These are phyloP conservation scores for Phaeosphaeriaceae sp. DNA, from an alignment of 2,329 filamentous ascomycete species.

Conservation along the genomic window DNA sequence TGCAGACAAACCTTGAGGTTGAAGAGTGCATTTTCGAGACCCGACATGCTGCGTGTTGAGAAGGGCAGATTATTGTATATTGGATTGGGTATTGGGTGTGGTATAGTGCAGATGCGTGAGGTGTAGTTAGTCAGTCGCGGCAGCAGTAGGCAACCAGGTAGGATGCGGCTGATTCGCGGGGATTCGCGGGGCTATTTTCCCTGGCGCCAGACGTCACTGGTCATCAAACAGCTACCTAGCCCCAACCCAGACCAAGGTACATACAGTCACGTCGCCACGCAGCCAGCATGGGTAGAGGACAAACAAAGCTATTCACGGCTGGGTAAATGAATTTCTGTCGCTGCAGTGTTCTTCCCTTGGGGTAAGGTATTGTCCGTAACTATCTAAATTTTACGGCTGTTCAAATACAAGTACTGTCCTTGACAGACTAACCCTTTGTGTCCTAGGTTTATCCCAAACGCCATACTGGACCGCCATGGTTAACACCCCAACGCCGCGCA, in stretches of 20 bases:
- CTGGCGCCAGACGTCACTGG: constrained; percentile 28
- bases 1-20: constrained; percentile 61
- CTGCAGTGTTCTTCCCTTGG: no score
- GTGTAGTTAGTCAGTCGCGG: constrained; percentile 11
- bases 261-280: no score
- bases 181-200: constrained; percentile 30
- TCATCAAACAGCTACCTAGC: not conserved
- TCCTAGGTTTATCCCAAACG: constrained; percentile 29
- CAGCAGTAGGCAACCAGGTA: constrained; percentile 15
- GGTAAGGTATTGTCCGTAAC: no score
- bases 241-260: not conserved
- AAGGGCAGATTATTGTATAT: no score
- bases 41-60: constrained; percentile 56
- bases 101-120: constrained; percentile 5
- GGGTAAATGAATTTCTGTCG: no score
- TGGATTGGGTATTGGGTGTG: constrained; percentile 10
- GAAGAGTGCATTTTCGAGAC: constrained; percentile 67
- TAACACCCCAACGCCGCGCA: constrained; percentile 33
- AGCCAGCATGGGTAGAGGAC: no score
- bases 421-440: not conserved
- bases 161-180: constrained; percentile 35
- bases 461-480: constrained; percentile 20
- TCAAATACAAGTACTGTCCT: no score
- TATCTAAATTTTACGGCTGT: no score
- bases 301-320: no score